Evolutionary conservation across 2,329 filamentous ascomycete genomes (phyloP).

Genomic region (Rutstroemia sp.): DNA sequence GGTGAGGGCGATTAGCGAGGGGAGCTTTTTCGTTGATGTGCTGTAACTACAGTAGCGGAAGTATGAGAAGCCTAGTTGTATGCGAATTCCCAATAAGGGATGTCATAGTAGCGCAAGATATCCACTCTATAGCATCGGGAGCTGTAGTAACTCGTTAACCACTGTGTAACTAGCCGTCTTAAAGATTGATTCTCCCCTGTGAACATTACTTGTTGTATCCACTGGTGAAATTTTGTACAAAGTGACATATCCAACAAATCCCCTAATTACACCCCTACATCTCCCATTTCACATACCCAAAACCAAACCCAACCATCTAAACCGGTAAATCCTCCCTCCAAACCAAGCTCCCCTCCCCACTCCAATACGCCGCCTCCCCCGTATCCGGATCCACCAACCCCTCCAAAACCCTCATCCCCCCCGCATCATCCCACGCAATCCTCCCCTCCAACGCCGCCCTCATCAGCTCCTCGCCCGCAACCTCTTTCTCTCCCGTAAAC

Average conservation of each 20-base stretch:
- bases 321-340: not conserved
- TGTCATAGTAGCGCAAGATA: no score
- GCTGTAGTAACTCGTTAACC: no score
- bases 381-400: not conserved
- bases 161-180: no score
- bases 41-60: no score
- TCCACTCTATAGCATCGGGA: no score
- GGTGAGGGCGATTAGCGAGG: no score
- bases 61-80: no score
- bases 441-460: conserved; percentile 49
- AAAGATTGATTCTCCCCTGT: no score
- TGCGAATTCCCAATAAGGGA: no score
- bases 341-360: not conserved
- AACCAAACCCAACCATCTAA: not conserved
- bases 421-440: conserved; percentile 35
- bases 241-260: not conserved
- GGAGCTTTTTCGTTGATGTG: no score
- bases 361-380: not conserved
- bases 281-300: not conserved
- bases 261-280: not conserved
- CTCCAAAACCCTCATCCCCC: conserved; percentile 31
- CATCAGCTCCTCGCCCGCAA: conserved; percentile 46
- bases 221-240: no score
- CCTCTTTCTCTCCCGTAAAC: conserved; percentile 53
- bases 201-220: no score